Conservation (phyloP, 2,329 filamentous ascomycete species). For the Fusarium begoniae region DNA sequence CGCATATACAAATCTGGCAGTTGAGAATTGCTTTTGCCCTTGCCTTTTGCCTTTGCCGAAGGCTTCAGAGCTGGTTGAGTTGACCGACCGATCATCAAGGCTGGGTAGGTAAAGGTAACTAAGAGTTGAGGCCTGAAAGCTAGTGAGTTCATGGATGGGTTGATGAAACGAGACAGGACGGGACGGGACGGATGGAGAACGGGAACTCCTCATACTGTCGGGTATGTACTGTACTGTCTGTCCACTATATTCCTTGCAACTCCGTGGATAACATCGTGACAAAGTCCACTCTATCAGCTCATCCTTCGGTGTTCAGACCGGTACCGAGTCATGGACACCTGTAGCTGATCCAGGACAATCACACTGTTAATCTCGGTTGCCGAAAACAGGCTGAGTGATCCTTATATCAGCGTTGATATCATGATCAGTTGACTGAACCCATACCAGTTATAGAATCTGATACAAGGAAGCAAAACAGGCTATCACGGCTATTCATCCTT, state of each 20-base stretch:
- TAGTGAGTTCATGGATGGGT: not conserved
- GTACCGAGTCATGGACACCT: slow-evolving; percentile 3
- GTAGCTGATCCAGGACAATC: not conserved
- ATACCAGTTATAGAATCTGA: not conserved
- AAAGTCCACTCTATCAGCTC: slow-evolving; percentile 6
- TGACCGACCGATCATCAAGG: not conserved
- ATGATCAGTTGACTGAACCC: not conserved
- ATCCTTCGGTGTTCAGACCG: not conserved
- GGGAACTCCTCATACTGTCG: not conserved
- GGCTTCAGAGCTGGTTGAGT: not conserved
- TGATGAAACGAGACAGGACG: slow-evolving; percentile 26
- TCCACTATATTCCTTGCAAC: not conserved
- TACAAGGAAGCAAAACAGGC: slow-evolving; percentile 1
- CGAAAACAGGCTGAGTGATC: not conserved
- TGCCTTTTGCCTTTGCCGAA: not conserved
- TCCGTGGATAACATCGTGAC: slow-evolving; percentile 12
- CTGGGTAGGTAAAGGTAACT: not conserved
- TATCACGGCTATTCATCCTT: not conserved
- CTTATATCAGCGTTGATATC: not conserved
- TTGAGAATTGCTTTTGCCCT: not conserved
- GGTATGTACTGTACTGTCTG: not conserved
- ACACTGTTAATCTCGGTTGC: slow-evolving; percentile 9
- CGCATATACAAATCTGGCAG: slow-evolving; percentile 29
- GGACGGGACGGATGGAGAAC: slow-evolving; percentile 19
- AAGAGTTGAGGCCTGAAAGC: not conserved